These are phyloP conservation scores for Orobanche coerulescens DNA, from an alignment of 257 asterid genomes.

Conservation along the genomic window DNA sequence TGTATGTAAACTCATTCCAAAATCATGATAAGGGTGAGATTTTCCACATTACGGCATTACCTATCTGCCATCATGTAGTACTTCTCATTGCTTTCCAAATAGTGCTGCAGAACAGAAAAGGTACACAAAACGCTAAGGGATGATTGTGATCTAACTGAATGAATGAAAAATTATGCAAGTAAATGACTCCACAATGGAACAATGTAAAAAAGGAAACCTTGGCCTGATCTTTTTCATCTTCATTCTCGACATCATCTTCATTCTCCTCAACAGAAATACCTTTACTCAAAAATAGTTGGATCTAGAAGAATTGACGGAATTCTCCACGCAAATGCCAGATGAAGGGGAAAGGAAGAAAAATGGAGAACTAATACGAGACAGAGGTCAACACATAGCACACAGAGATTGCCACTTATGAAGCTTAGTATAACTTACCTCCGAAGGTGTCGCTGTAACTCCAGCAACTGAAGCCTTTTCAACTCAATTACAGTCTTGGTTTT, in stretches of 20 bases:
- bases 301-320: not conserved
- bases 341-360: not conserved
- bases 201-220: too few species aligned
- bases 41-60: conserved; percentile 45
- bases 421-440: conserved; percentile 49
- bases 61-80: too few species aligned
- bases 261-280: conserved; percentile 46
- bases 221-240: too few species aligned
- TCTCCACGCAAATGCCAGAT: not conserved
- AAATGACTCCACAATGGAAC: too few species aligned
- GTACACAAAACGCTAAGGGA: conserved; percentile 16
- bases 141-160: conserved; percentile 5
- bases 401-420: conserved; percentile 3
- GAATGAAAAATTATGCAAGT: too few species aligned
- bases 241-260: conserved; percentile 47
- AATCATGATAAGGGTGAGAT: conserved; percentile 15
- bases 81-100: conserved; percentile 98
- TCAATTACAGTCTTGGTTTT: too few species aligned
- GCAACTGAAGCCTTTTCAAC: too few species aligned
- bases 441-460: conserved; percentile 80
- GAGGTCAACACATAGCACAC: conserved; percentile 3
- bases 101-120: conserved; percentile 67
- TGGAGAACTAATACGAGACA: not conserved
- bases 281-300: conserved; percentile 22
- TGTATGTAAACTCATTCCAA: not conserved